Conservation (phyloP, 2,329 filamentous ascomycete genomes). For the Aspergillus hiratsukae region DNA sequence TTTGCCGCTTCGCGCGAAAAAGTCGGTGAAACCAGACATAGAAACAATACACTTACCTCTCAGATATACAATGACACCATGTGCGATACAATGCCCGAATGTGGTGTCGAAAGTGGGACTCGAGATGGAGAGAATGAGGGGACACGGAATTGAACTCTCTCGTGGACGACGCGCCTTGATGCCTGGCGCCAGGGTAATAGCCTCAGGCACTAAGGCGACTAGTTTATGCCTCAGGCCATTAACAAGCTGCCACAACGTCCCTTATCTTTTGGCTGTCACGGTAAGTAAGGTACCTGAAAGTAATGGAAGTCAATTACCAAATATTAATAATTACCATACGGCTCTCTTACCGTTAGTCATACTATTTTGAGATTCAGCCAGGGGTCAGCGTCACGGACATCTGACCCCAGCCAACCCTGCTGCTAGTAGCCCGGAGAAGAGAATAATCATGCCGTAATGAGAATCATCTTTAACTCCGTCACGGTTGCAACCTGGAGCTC, state of each 20-base stretch:
- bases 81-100: background rate
- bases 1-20: background rate
- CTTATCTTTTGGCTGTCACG: background rate
- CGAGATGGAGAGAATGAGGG: background rate
- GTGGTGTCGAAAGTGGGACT: background rate
- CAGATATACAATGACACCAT: background rate
- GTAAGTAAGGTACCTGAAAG: background rate
- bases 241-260: too few species aligned
- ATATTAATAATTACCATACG: background rate
- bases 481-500: slow-evolving; percentile 1
- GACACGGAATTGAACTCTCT: background rate
- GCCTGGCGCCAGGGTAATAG: slow-evolving; percentile 10
- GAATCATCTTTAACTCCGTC: slow-evolving; percentile 15
- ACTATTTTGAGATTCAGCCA: background rate
- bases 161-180: slow-evolving; percentile 17
- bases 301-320: background rate
- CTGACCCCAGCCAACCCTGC: slow-evolving; percentile 1
- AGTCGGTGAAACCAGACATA: background rate
- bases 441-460: slow-evolving; percentile 19
- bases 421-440: slow-evolving; percentile 9
- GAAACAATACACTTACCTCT: background rate
- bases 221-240: slow-evolving; percentile 5
- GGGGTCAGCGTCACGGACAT: background rate
- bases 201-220: background rate
- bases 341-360: background rate